phyloP scores from a whole-genome alignment of 2,329 filamentous ascomycete genomes.

The Ceratocystis papillata region DNA sequence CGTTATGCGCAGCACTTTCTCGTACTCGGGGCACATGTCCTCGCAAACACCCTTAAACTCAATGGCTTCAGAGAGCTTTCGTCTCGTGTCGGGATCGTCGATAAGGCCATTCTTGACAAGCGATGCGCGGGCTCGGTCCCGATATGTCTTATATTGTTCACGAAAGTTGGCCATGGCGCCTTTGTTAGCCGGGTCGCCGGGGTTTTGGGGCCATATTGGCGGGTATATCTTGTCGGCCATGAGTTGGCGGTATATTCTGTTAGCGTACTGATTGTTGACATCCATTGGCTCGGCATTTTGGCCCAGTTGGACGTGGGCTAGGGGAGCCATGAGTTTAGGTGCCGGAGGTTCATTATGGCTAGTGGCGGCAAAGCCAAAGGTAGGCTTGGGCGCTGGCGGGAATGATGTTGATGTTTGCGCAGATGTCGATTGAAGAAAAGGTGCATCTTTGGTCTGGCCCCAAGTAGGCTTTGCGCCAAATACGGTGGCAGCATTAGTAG shows the following conservation, averaged over 20 bases:
- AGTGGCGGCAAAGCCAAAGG: background rate
- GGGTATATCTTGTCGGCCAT: constrained; percentile 44
- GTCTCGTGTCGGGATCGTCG: constrained; percentile 54
- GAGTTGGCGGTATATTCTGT: constrained; percentile 43
- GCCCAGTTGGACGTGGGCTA: constrained; percentile 15
- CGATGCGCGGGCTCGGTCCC: constrained; percentile 45
- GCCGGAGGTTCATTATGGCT: background rate
- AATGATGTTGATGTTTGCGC: background rate
- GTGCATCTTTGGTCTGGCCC: background rate
- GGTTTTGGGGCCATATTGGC: constrained; percentile 46
- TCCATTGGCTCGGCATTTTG: constrained; percentile 25
- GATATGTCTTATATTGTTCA: constrained; percentile 46
- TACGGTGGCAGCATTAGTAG: background rate
- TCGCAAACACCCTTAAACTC: constrained; percentile 58
- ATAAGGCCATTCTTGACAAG: constrained; percentile 50
- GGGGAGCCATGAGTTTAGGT: background rate
- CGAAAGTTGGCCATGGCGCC: constrained; percentile 45
- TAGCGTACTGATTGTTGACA: constrained; percentile 36
- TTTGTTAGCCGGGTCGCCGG: constrained; percentile 43
- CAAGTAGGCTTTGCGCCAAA: constrained; percentile 13
- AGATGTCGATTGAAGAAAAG: background rate
- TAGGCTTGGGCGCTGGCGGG: background rate
- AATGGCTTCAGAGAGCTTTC: constrained; percentile 52
- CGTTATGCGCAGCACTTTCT: constrained; percentile 51
- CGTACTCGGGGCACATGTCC: constrained; percentile 59